Evolutionary conservation across 306 rosid species (phyloP), one percentile per base, ranked within the genome.

Genomic region (Malus orientalis): DNA sequence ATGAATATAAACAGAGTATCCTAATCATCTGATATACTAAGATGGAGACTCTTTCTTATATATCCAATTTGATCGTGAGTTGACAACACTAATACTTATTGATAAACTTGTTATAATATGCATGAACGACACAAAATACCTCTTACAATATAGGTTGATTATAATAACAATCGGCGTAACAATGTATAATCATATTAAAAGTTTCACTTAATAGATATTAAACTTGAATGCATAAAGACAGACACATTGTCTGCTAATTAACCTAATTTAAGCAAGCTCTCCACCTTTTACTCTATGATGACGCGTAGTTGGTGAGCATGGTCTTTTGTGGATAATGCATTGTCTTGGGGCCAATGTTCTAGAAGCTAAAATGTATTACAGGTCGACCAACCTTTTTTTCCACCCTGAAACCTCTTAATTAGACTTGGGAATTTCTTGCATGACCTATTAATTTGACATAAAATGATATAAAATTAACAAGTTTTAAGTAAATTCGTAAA

Each of bases 341-440:
- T 30, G 19, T 62, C 22, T 20, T 45, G 47, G 47, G 25, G 11
- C 13, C 36, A n/a, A 70, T 71, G 25, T 87, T 86, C 90, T 84
- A 83, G 92, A 88, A 81, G 76, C 62, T 11, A 57, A 74, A 55
- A 47, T 19, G 16, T 36, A 49, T 44, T 77, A 78, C 74, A 79
- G 25, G 49, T 36, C 70, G 47, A 76, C 85, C 74, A 38, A 84
- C 82, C 81, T 25, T 3, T 36, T 5, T 47, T 5, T 58, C 62
- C 40, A 36, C 8, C 40, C 40, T 36, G 6, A 36, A 36, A 36
- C 40, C 40, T 36, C 8, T 36, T 36, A 36, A 36, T 36, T 36
- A 36, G 40, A 8, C 5, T 36, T 36, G 8, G 8, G 1, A 36
- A 36, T 36, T 36, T 6, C 38, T 36, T 36, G 38, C 8, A 36